Base-by-base conservation (phyloP, 306 rosid species). In the Calophaca sinica region DNA sequence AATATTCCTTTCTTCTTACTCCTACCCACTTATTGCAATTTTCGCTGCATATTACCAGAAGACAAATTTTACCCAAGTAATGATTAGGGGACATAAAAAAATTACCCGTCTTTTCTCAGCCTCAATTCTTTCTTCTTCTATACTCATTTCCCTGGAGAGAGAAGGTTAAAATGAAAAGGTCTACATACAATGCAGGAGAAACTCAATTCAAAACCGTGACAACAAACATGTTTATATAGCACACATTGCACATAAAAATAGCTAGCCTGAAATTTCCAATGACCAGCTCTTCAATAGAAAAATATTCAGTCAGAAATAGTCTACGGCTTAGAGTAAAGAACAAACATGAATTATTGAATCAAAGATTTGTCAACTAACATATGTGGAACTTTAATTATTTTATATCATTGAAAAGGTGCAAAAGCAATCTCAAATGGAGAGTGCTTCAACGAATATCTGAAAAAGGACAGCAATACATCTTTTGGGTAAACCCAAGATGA, bases 91-190 rank as follows among this genome's bases (percentile, higher is more conserved):
- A 38, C 29, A 39, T 42, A 44, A 70, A 62, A 48, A 68, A 79
- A 53, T 80, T 91, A 94, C 99, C 96, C 96, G 78, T 59, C 62
- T 84, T 76, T 92, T 94, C 91, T 94, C 98, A 7, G 99, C 96
- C 73, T 94, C 99, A 65, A 94, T 94, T 87, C 99, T 92, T 83
- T 90, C 96, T 9, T 92, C 97, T 76, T 91, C 96, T 68, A 88
- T 36, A 88, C 74, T 88, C 94, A 94, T 88, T 86, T 91, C 97
- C 90, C 98, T 94, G 78, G 28, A 73, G 65, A 70, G 78, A 66
- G 44, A 62, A 69, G 55, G 42, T 49, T 48, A 49, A 62, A 83
- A 78, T 41, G 59, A 55, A 53, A 57, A 81, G 76, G 81, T 75
- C 41, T 10, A 69, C 72, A 51, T 36, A 72, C 54, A 73, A 71